Conservation (phyloP, 176 grass and related monocot species). For the Avena sativa region DNA sequence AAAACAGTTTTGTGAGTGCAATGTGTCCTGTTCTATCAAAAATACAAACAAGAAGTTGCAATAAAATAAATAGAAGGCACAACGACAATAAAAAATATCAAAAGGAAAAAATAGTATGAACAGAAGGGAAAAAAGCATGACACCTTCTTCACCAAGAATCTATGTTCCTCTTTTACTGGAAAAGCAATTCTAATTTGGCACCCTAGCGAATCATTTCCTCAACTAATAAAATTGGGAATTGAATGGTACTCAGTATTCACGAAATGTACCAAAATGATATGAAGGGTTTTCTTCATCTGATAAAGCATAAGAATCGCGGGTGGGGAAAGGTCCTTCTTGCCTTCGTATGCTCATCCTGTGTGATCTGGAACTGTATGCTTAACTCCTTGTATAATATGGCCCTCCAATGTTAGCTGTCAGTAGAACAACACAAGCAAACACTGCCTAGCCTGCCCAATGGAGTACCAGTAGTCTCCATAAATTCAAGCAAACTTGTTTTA, state of each 20-base stretch:
- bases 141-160: not conserved
- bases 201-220: not conserved
- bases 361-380: not conserved
- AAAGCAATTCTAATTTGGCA: not conserved
- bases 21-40: not conserved
- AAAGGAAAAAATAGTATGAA: not conserved
- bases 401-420: not conserved
- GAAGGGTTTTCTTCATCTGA: not conserved
- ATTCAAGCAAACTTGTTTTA: not conserved
- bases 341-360: not conserved
- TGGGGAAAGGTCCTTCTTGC: slow-evolving; percentile 9
- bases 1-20: not conserved
- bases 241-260: not conserved
- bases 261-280: not conserved
- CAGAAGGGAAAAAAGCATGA: not conserved
- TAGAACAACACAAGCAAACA: not conserved
- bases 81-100: not conserved
- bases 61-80: not conserved
- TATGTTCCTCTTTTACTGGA: not conserved
- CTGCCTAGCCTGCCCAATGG: not conserved
- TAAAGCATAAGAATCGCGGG: slow-evolving; percentile 20
- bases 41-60: not conserved
- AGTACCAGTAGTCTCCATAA: not conserved
- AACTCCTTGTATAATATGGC: not conserved
- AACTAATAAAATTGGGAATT: not conserved